phyloP scores from a whole-genome alignment of 2,329 filamentous ascomycete genomes.

The Trichophyton schoenleinii region DNA sequence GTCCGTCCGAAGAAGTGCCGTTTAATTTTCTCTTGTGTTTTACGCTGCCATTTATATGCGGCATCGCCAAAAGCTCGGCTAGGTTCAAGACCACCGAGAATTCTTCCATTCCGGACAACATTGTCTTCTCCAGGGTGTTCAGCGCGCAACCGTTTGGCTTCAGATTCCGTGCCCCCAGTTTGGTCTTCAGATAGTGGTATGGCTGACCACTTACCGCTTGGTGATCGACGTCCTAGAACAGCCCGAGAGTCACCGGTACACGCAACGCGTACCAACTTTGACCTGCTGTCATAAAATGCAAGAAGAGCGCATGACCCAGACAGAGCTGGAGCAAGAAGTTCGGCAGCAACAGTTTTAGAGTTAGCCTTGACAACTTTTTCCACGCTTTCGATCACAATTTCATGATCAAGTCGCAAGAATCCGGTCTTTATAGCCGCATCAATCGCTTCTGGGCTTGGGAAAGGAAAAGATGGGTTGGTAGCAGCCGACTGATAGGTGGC shows the following conservation, averaged over 20 bases:
- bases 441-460: constrained; percentile 66
- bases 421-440: constrained; percentile 86
- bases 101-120: constrained; percentile 77
- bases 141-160: constrained; percentile 67
- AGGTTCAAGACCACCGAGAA: constrained; percentile 83
- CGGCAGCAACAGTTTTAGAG: constrained; percentile 80
- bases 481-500: constrained; percentile 70
- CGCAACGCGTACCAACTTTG: constrained; percentile 80
- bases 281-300: constrained; percentile 85
- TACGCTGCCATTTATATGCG: constrained; percentile 87
- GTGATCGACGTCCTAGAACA: constrained; percentile 66
- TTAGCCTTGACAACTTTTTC: constrained; percentile 80
- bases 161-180: constrained; percentile 77
- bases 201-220: constrained; percentile 81
- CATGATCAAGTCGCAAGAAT: constrained; percentile 77
- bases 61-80: constrained; percentile 93
- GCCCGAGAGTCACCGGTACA: constrained; percentile 95
- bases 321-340: constrained; percentile 79
- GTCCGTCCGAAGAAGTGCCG: constrained; percentile 76
- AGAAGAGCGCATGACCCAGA: constrained; percentile 95
- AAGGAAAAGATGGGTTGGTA: constrained; percentile 42
- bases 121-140: constrained; percentile 83
- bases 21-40: constrained; percentile 72
- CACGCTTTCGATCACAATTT: constrained; percentile 88
- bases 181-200: constrained; percentile 84